These are phyloP conservation scores for Mortierella sp. DNA, from an alignment of 371 early-diverging fungal species.

Conservation along the genomic window DNA sequence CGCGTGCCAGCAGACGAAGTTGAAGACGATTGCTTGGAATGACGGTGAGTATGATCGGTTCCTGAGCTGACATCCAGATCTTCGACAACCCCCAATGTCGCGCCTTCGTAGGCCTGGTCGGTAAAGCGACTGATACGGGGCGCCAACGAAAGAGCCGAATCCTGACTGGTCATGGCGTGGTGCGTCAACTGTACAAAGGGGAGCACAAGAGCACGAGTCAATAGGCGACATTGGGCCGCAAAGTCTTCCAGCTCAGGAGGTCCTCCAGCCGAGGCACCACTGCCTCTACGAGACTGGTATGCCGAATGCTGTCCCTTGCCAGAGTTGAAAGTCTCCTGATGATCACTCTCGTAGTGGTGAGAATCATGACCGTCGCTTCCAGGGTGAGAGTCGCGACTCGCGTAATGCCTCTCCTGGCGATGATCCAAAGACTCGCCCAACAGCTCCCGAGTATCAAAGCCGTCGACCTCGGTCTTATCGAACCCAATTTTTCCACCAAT, in stretches of 20 bases:
- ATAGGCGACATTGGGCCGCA: conserved; percentile 58
- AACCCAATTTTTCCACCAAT: conserved; percentile 43
- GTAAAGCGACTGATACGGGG: conserved; percentile 32
- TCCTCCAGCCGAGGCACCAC: conserved; percentile 1
- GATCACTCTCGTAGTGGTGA: not conserved
- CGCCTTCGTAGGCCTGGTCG: conserved; percentile 20
- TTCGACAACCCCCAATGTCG: conserved; percentile 25
- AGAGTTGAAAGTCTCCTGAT: not conserved
- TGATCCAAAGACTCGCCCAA: conserved; percentile 8
- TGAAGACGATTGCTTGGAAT: not conserved
- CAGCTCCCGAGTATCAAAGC: not conserved
- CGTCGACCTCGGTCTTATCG: conserved; percentile 13
- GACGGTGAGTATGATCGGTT: not conserved
- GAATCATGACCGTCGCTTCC: not conserved
- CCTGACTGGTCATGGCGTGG: conserved; percentile 60
- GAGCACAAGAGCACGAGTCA: conserved; percentile 57
- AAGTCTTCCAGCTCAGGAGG: conserved; percentile 61
- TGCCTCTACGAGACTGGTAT: conserved; percentile 16
- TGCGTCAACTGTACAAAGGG: conserved; percentile 60
- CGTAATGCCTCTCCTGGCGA: not conserved
- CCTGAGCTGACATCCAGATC: conserved; percentile 7
- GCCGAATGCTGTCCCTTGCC: not conserved
- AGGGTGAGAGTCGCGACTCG: not conserved
- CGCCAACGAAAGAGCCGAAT: conserved; percentile 42
- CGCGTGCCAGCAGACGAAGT: conserved; percentile 12